Evolutionary conservation across 108 stramenopile species (phyloP).

Genomic region (Nitzschia sp.): DNA sequence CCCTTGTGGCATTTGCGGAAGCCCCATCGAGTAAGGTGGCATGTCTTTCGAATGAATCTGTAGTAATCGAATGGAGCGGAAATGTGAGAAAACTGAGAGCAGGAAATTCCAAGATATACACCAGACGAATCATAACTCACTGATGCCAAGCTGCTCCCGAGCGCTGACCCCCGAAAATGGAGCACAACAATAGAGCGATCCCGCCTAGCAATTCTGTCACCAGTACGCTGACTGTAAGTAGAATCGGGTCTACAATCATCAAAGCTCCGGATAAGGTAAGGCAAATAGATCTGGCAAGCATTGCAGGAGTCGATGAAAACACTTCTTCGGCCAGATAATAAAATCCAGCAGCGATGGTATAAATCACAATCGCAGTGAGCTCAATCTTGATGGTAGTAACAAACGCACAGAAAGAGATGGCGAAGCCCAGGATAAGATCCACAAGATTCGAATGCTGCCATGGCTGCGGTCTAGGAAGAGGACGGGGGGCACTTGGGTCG

Average conservation of each 20-base stretch:
- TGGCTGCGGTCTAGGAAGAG: slow-evolving; percentile 1
- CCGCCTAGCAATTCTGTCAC: slow-evolving; percentile 25
- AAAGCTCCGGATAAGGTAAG: background rate
- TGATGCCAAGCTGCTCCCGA: slow-evolving; percentile 24
- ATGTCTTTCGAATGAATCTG: slow-evolving; percentile 23
- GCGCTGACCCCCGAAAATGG: slow-evolving; percentile 16
- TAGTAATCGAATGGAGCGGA: background rate
- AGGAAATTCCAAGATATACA: too few relatives aligned
- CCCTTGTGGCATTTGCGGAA: slow-evolving; percentile 23
- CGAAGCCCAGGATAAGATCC: slow-evolving; percentile 12
- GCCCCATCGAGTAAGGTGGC: slow-evolving; percentile 29
- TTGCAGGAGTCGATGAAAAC: background rate
- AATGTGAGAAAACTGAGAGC: background rate
- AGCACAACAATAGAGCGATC: slow-evolving; percentile 16
- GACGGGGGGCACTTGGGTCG: background rate
- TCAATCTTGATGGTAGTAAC: slow-evolving; percentile 14
- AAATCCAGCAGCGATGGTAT: slow-evolving; percentile 12
- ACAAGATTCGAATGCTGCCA: slow-evolving; percentile 21
- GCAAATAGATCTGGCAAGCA: slow-evolving; percentile 12
- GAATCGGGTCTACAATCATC: slow-evolving; percentile 15
- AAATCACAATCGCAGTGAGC: slow-evolving; percentile 14
- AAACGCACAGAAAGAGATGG: slow-evolving; percentile 1
- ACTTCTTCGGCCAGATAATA: slow-evolving; percentile 16
- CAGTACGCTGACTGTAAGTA: slow-evolving; percentile 11
- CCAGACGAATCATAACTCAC: background rate